Percentiles rank a stretch among this genome's conserved stretches.
phyloP scores from a whole-genome alignment of 2,329 filamentous ascomycete genomes.

The Trichoderma koningiopsis region DNA sequence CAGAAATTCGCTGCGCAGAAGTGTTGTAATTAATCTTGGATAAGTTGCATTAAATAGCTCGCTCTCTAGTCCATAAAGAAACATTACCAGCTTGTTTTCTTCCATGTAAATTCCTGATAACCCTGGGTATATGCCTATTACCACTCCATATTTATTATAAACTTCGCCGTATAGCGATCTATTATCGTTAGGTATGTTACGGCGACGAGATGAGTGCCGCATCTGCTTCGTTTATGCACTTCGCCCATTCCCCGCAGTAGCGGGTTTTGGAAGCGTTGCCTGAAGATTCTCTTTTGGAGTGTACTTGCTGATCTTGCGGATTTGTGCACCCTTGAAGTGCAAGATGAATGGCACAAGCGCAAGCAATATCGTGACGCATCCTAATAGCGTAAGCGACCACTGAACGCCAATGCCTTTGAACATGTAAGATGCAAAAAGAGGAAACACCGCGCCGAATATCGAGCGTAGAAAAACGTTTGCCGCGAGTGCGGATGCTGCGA shows the following conservation, averaged over 20 bases:
- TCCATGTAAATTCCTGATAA: not conserved
- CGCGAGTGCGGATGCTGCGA: not conserved
- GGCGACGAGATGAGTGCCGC: not conserved
- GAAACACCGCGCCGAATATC: not conserved
- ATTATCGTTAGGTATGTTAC: not conserved
- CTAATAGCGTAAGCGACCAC: not conserved
- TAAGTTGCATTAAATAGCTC: not conserved
- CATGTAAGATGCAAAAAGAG: slow-evolving; percentile 2
- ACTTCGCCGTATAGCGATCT: not conserved
- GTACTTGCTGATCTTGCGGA: not conserved
- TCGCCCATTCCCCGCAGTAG: not conserved
- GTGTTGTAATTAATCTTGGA: not conserved
- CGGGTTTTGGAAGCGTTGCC: not conserved
- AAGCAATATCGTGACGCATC: not conserved
- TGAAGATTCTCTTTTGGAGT: not conserved
- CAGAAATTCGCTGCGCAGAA: too few species aligned
- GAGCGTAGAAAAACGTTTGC: slow-evolving; percentile 2
- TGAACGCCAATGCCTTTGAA: not conserved
- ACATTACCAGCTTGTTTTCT: not conserved
- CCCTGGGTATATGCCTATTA: not conserved
- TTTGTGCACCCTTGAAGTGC: not conserved
- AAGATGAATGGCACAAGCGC: not conserved
- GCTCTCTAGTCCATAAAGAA: not conserved
- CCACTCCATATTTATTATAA: not conserved
- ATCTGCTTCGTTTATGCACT: not conserved